Evolutionary conservation across 345 rosid genomes (phyloP), one percentile per base, ranked within the genome.

Genomic region (Pugionium dolabratum): DNA sequence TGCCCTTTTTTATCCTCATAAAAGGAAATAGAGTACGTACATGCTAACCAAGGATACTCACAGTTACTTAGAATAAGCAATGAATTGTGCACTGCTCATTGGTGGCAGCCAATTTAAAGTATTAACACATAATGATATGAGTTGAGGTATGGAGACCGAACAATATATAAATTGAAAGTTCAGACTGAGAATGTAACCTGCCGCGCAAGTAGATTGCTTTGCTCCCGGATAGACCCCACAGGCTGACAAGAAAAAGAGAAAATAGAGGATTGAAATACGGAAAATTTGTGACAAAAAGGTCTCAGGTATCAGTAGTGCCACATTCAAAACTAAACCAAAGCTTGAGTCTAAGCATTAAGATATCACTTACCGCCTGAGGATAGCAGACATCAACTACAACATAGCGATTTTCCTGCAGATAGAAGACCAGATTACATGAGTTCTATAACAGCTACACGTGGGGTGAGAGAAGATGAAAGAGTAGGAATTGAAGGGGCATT

Each of bases 321-420:
- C 51, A 41, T 18, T 35, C 28, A 33, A 66, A 35, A 62, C 9
- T 31, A 27, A n/a, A 26, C 1, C 8, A 53, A 62, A 63, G 40
- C 27, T 18, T 4, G 27, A 59, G 2, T 65, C 7, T 62, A 69
- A 37, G 47, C 25, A 2, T n/a, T 9, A 30, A 51, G 25, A 36
- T 5, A 61, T 28, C 43, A 83, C 94, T 86, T 63, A 92, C 97
- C 28, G 91, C 59, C 61, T 84, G 76, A 39, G 97, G 97, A 73
- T 84, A 86, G 81, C 91, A 88, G 40, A 88, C 97, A 76, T 93
- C 98, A 29, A 90, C 86, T 10, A 90, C 60, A 28, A 80, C 84
- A 79, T 93, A 90, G n/a, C 96, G 94, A 54, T 86, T 93, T 79
- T 93, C 98, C 94, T 92, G 82, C 78, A 84, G 31, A 42, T n/a